These are phyloP conservation scores for Trametes elegans DNA, from an alignment of 768 basidiomycete genomes.

Conservation along the genomic window DNA sequence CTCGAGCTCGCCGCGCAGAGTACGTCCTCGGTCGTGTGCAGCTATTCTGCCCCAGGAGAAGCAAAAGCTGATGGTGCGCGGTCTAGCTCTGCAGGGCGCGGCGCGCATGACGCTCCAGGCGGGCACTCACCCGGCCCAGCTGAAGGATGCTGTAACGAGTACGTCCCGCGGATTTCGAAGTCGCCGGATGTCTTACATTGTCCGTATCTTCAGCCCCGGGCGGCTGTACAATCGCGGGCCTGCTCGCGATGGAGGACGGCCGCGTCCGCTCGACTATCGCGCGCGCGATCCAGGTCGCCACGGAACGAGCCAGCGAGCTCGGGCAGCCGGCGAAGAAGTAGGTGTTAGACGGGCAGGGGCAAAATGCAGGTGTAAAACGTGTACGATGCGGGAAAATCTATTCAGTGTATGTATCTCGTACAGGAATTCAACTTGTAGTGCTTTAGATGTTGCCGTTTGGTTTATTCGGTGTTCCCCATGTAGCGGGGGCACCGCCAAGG, in stretches of 20 bases:
- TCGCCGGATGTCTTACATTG: background rate
- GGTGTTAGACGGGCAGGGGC: background rate
- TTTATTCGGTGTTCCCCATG: constrained; percentile 28
- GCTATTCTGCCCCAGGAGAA: background rate
- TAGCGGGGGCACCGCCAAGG: constrained; percentile 26
- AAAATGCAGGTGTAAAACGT: no score
- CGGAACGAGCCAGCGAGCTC: constrained; percentile 82
- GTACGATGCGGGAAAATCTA: background rate
- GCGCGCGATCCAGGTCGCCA: constrained; percentile 90
- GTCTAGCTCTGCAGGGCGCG: constrained; percentile 87
- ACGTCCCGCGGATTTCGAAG: constrained; percentile 30
- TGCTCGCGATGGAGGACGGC: constrained; percentile 93
- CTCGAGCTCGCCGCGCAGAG: constrained; percentile 95
- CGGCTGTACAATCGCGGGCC: constrained; percentile 97
- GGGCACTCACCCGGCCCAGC: constrained; percentile 90
- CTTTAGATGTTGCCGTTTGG: constrained; percentile 20
- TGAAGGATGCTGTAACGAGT: constrained; percentile 98
- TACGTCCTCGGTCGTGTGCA: no score
- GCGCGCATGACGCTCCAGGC: constrained; percentile 92
- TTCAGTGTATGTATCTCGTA: background rate
- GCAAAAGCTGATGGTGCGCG: background rate
- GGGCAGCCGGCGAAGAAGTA: constrained; percentile 67
- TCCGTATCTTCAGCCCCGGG: constrained; percentile 70
- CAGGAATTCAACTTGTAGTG: background rate
- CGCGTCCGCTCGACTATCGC: constrained; percentile 92